Evolutionary conservation across 371 early-diverging fungal genomes (phyloP), one percentile per base, ranked within the genome.

Genomic region (Coemansia sp.): DNA sequence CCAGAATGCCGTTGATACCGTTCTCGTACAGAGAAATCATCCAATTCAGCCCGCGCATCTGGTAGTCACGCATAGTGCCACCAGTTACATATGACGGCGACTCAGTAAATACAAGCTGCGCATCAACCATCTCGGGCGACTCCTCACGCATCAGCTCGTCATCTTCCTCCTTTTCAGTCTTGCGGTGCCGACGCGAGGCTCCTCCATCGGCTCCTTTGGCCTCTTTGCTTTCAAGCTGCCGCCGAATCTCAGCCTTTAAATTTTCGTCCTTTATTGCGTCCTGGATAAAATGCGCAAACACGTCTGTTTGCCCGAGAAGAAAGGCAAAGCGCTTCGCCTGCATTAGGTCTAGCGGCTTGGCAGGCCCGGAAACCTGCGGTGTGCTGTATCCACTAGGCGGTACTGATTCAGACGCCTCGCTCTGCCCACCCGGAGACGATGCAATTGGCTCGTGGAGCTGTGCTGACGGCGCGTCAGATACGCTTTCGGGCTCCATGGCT

Each of bases 11-110:
- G 76, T 99, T 99, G 75, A 99, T 94, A n/a, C 95, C 95, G 72
- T 97, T 94, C 65, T 97, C 91, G 74, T 90, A 97, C 63, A 99
- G 84, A 1, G 92, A 95, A 22, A 99, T 89, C 85, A 99, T 90
- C 99, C 99, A 99, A 81, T 99, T 99, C 26, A 99, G 84, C 21
- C 99, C 99, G 68, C 95, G 92, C n/a, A 99, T 69, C 80, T 99
- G 99, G 76, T 99, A 96, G 74, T 95, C 96, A 55, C 97, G 86
- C 80, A 99, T 84, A 14, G 79, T 90, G 16, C 98, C 98, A 51
- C 92, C 92, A 39, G 87, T 86, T 66, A 97, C 89, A 70, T 54
- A 54, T 16, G 54, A 26, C 39, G 97, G 97, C 0, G 97, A 94
- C 79, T 94, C 91, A 4, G 89, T 89, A 72, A 96, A 94, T 8